These are phyloP conservation scores for Papiliotrema terrestris DNA, from an alignment of 1,284 basidiomycete species.

Conservation along the genomic window DNA sequence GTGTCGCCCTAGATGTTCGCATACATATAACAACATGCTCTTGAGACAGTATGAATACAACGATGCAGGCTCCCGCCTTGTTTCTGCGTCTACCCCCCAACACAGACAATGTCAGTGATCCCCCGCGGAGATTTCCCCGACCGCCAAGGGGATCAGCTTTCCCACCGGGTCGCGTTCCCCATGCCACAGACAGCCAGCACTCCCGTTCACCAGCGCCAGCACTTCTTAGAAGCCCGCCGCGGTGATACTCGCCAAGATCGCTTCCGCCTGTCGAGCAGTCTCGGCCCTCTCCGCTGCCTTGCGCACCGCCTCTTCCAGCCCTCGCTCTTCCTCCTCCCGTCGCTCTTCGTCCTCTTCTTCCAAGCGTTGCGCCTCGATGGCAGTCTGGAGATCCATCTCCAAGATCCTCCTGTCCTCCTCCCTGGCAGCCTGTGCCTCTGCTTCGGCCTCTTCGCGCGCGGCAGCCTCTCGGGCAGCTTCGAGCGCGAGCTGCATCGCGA, in stretches of 20 bases:
- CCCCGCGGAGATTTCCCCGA: too few species aligned
- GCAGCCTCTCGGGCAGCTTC: conserved; percentile 40
- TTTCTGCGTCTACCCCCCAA: too few species aligned
- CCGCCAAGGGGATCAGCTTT: too few species aligned
- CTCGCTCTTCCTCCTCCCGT: conserved; percentile 30
- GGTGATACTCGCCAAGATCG: conserved; percentile 40
- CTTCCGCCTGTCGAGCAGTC: conserved; percentile 39
- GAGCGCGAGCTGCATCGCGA: conserved; percentile 39
- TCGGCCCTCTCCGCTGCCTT: conserved; percentile 39
- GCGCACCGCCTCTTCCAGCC: conserved; percentile 34
- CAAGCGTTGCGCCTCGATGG: conserved; percentile 37
- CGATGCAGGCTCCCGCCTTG: too few species aligned
- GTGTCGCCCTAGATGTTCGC: too few species aligned
- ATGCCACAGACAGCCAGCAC: not conserved
- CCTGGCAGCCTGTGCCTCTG: conserved; percentile 28
- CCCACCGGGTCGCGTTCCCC: too few species aligned
- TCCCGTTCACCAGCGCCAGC: not conserved
- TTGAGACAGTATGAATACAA: too few species aligned
- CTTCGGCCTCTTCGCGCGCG: conserved; percentile 38
- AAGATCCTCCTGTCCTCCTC: conserved; percentile 42
- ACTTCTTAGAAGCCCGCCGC: conserved; percentile 2
- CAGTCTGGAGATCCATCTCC: conserved; percentile 39
- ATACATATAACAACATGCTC: too few species aligned
- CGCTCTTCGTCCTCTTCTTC: conserved; percentile 38
- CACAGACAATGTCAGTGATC: too few species aligned